These are phyloP conservation scores for Sphagnum tenellum DNA, from an alignment of 225 moss, liverwort and hornwort genomes.

Conservation along the genomic window DNA sequence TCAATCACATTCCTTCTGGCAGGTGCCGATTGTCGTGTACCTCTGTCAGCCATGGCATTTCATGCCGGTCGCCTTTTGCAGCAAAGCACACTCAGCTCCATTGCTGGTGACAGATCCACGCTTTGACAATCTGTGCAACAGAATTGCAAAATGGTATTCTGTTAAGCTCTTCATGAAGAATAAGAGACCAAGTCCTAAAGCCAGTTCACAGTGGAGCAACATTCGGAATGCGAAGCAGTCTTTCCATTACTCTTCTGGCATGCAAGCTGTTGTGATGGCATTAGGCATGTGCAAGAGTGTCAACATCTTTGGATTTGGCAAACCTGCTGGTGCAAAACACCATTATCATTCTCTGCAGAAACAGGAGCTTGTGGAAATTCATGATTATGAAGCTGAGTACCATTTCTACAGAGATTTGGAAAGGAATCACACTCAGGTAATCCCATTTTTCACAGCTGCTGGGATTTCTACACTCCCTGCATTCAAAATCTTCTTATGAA, in stretches of 20 bases:
- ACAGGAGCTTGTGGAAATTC: conserved; percentile 46
- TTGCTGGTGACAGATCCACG: conserved; percentile 23
- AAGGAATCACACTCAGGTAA: conserved; percentile 11
- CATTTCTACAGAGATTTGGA: conserved; percentile 57
- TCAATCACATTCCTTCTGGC: neutral
- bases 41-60: conserved; percentile 30
- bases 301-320: conserved; percentile 55
- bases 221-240: conserved; percentile 23
- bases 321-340: conserved; percentile 37
- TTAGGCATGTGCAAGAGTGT: conserved; percentile 65
- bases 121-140: conserved; percentile 21
- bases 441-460: conserved; percentile 39
- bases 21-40: conserved; percentile 29
- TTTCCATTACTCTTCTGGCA: conserved; percentile 78
- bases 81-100: conserved; percentile 7
- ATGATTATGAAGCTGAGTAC: conserved; percentile 69
- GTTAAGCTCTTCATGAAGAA: conserved; percentile 16
- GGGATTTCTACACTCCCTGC: conserved; percentile 7
- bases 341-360: conserved; percentile 64
- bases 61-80: conserved; percentile 23
- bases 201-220: conserved; percentile 10
- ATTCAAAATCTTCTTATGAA: neutral
- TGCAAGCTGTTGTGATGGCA: conserved; percentile 68
- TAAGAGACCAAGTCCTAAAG: conserved; percentile 1
- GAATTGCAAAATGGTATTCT: conserved; percentile 43